These are phyloP conservation scores for Pyrenophora tritici-repentis DNA, from an alignment of 2,329 filamentous ascomycete genomes.

Conservation along the genomic window DNA sequence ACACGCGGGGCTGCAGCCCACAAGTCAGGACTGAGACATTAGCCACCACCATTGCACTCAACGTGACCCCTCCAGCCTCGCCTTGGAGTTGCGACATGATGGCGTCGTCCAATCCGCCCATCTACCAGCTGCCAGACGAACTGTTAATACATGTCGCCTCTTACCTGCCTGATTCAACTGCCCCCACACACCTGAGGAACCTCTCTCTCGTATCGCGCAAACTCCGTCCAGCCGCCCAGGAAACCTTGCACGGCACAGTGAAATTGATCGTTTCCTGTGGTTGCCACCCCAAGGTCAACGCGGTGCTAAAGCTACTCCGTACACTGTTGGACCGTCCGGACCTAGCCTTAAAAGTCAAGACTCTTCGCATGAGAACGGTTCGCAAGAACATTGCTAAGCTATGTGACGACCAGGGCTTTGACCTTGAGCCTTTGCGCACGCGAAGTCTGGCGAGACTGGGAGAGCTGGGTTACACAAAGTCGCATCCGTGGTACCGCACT, in stretches of 20 bases:
- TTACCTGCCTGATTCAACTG: constrained; percentile 18
- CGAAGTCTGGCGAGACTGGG: constrained; percentile 14
- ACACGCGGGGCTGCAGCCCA: no score
- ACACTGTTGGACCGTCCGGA: constrained; percentile 29
- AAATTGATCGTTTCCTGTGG: not conserved
- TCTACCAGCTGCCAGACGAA: constrained; percentile 27
- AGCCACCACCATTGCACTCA: no score
- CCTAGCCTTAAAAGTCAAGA: constrained; percentile 25
- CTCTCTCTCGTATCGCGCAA: constrained; percentile 24
- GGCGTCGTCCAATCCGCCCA: constrained; percentile 1
- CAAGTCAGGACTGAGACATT: no score
- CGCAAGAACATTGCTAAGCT: constrained; percentile 21
- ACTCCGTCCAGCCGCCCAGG: constrained; percentile 24
- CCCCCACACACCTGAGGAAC: constrained; percentile 19
- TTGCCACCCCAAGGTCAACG: no score
- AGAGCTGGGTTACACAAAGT: constrained; percentile 14
- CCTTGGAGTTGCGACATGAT: not conserved
- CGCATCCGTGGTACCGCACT: constrained; percentile 23
- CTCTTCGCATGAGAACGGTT: constrained; percentile 22
- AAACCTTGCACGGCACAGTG: constrained; percentile 21
- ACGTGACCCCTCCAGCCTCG: no score
- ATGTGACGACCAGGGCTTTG: constrained; percentile 19
- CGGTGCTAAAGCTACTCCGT: constrained; percentile 25
- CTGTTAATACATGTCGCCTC: constrained; percentile 24
- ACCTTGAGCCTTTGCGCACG: constrained; percentile 16